phyloP scores from a whole-genome alignment of 2,329 filamentous ascomycete genomes.

The Myriosclerotinia duriaeana region DNA sequence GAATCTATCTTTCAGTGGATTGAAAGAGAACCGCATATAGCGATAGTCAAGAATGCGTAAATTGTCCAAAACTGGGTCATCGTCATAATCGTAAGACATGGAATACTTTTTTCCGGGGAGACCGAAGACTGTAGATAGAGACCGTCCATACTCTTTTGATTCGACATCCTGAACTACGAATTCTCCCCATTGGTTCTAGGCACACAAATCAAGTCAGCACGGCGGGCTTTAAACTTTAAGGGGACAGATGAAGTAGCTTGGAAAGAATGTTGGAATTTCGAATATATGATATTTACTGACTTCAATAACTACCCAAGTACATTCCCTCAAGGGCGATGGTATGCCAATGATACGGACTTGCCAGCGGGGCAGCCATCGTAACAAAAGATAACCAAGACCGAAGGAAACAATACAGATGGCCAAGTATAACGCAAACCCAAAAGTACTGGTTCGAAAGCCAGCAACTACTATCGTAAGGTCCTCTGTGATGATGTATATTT shows the following conservation, averaged over 20 bases:
- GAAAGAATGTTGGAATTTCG: constrained; percentile 11
- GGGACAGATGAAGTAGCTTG: background rate
- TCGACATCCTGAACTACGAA: constrained; percentile 73
- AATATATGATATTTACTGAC: constrained; percentile 45
- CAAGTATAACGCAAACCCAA: constrained; percentile 69
- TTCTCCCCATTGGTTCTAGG: constrained; percentile 92
- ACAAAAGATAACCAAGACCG: constrained; percentile 78
- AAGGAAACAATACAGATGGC: constrained; percentile 68
- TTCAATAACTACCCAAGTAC: constrained; percentile 91
- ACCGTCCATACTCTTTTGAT: constrained; percentile 52
- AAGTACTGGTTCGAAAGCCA: constrained; percentile 76
- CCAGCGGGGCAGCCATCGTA: constrained; percentile 90
- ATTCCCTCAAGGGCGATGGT: constrained; percentile 66
- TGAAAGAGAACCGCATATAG: constrained; percentile 90
- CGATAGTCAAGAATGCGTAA: constrained; percentile 85
- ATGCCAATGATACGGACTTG: constrained; percentile 73
- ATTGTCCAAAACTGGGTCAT: constrained; percentile 73
- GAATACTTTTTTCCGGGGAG: constrained; percentile 59
- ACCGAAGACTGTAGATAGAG: constrained; percentile 66
- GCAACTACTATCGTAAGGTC: constrained; percentile 92
- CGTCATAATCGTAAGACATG: constrained; percentile 64
- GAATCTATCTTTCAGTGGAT: constrained; percentile 87
- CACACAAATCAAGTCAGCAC: constrained; percentile 38
- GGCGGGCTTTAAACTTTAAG: constrained; percentile 10
- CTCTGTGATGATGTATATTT: constrained; percentile 89